phyloP scores from a whole-genome alignment of 177 flowering plant genomes.

The Telopea speciosissima region DNA sequence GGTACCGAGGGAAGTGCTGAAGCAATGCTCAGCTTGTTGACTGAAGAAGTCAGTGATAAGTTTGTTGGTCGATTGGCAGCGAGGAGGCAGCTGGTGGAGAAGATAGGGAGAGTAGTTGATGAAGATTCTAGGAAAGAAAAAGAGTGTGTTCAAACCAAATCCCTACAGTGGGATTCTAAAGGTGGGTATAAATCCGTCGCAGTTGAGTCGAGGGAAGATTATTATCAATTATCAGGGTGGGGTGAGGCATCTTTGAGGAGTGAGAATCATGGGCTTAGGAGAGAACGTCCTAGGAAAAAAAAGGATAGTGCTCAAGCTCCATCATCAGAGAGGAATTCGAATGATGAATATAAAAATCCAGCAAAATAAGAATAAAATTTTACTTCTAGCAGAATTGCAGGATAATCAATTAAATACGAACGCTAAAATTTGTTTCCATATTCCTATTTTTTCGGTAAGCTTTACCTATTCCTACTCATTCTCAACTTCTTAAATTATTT shows the following conservation, averaged over 20 bases:
- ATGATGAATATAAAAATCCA: no score
- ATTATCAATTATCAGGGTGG: conserved; percentile 14
- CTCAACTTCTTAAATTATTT: no score
- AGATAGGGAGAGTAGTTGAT: conserved; percentile 20
- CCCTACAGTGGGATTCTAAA: conserved; percentile 20
- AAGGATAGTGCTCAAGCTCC: no score
- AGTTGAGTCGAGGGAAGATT: conserved; percentile 13
- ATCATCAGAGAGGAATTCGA: no score
- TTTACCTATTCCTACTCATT: no score
- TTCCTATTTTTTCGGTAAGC: no score
- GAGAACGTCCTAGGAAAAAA: conserved; percentile 46
- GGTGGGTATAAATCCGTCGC: conserved; percentile 12
- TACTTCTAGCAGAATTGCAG: no score
- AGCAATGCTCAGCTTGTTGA: conserved; percentile 61
- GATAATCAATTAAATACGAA: no score
- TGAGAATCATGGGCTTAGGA: conserved; percentile 34
- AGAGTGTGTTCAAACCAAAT: conserved; percentile 25
- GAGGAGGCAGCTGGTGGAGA: conserved; percentile 24
- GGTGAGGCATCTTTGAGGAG: conserved; percentile 21
- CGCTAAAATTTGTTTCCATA: no score
- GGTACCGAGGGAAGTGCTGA: conserved; percentile 54
- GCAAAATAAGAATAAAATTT: no score
- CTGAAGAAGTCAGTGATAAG: conserved; percentile 41
- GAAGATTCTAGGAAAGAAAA: conserved; percentile 19
- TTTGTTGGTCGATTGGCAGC: conserved; percentile 8